Conservation (phyloP, 2,329 filamentous ascomycete genomes). For the Dryadomyces quercivorus region DNA sequence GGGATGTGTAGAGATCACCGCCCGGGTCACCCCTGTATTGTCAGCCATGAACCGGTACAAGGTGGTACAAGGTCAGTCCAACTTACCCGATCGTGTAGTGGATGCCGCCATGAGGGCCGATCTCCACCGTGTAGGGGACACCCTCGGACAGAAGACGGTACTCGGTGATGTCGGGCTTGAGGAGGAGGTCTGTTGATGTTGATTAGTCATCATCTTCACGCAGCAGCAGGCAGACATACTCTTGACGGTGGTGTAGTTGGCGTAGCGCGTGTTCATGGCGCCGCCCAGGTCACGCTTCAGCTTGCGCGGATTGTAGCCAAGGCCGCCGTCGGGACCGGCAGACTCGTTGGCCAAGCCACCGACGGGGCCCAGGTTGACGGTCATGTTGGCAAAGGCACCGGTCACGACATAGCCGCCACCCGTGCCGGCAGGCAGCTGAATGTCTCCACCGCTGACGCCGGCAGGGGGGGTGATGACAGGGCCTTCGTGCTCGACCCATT, state of each 20-base stretch:
- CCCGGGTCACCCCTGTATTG: slow-evolving; percentile 18
- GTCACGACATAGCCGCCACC: slow-evolving; percentile 39
- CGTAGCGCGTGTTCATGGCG: slow-evolving; percentile 19
- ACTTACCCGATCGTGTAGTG: slow-evolving; percentile 19
- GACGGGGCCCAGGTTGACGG: slow-evolving; percentile 22
- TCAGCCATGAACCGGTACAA: not conserved
- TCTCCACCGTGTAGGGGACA: slow-evolving; percentile 15
- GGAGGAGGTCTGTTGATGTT: slow-evolving; percentile 17
- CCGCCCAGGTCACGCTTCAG: slow-evolving; percentile 19
- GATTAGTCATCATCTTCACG: not conserved
- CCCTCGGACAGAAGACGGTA: slow-evolving; percentile 25
- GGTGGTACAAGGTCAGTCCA: not conserved
- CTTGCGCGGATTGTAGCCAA: slow-evolving; percentile 24
- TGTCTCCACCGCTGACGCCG: slow-evolving; percentile 14
- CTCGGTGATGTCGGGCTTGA: slow-evolving; percentile 16
- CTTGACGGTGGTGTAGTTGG: slow-evolving; percentile 17
- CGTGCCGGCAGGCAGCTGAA: slow-evolving; percentile 23
- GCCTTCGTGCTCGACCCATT: slow-evolving; percentile 19
- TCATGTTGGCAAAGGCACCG: slow-evolving; percentile 30
- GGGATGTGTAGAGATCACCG: slow-evolving; percentile 17
- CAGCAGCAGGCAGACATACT: not conserved
- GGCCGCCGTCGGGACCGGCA: slow-evolving; percentile 15
- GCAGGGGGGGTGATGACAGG: slow-evolving; percentile 17
- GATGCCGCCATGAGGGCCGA: slow-evolving; percentile 20
- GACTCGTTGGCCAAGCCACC: slow-evolving; percentile 11